phyloP scores from a whole-genome alignment of 2,329 filamentous ascomycete species.

The Cladosporium sp. region DNA sequence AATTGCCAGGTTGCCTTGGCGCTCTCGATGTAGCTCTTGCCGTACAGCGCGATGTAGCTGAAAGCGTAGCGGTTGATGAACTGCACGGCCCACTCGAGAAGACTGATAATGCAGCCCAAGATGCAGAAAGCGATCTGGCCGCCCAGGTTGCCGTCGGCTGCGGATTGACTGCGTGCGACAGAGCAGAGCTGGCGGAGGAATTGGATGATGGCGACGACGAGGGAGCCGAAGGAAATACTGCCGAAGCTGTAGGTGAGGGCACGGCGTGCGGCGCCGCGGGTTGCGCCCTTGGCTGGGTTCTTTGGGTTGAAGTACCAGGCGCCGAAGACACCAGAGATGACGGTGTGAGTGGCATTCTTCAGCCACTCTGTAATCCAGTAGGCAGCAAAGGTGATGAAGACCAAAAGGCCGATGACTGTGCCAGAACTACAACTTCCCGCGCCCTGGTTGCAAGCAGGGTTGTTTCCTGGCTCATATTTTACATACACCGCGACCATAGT shows the following conservation, averaged over 20 bases:
- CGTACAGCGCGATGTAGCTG: conserved; percentile 87
- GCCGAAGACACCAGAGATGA: conserved; percentile 82
- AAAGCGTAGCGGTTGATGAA: conserved; percentile 69
- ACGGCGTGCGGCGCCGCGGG: conserved; percentile 75
- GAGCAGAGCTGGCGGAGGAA: conserved; percentile 76
- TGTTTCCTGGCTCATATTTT: conserved; percentile 65
- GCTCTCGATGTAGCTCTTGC: conserved; percentile 77
- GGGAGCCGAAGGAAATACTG: conserved; percentile 78
- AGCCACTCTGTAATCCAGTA: conserved; percentile 94
- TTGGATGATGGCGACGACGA: conserved; percentile 84
- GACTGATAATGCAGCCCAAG: conserved; percentile 67
- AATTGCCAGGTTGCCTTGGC: conserved; percentile 79
- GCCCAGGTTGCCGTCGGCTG: conserved; percentile 63
- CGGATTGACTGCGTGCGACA: conserved; percentile 63
- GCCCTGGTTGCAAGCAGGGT: conserved; percentile 50
- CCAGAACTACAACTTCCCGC: conserved; percentile 61
- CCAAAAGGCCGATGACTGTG: conserved; percentile 77
- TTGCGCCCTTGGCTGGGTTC: conserved; percentile 70
- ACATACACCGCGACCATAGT: conserved; percentile 84
- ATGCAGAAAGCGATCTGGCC: conserved; percentile 66
- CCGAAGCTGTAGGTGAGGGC: conserved; percentile 89
- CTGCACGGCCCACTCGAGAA: conserved; percentile 80
- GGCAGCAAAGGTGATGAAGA: conserved; percentile 83
- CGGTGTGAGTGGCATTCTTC: conserved; percentile 89
- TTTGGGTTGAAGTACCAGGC: conserved; percentile 81